Evolutionary conservation across 2,329 filamentous ascomycete genomes (phyloP), one percentile per base, ranked within the genome.

Genomic region (Aureobasidium melanogenum): DNA sequence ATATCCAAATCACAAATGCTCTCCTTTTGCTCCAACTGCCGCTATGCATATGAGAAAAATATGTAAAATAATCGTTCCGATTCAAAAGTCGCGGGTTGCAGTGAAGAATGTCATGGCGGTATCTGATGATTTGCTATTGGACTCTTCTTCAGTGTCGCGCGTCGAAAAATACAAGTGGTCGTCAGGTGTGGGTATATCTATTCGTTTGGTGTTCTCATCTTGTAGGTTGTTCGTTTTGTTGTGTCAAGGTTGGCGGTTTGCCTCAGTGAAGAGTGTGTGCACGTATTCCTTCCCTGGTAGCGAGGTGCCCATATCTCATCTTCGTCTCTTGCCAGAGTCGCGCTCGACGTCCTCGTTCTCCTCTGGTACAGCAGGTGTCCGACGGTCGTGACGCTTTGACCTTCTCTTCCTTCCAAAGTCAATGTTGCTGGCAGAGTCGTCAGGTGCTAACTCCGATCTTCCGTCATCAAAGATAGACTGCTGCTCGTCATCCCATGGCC

Each of bases 351-450:
- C 80, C 68, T 87, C 84, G 43, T 83, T 81, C 63, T 84, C 82
- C 70, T 90, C 87, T 68, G 88, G 85, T 60, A 91, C 88, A 6
- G 84, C 82, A 15, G 87, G 88, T 1, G 88, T 88, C 22, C 87
- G 28, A 3, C 48, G 47, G 4, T 55, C 41, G 43, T 90, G 48
- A 39, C 41, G 48, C 63, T 86, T 80, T 65, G 88, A 79, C 74
- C 89, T 86, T 64, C 82, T 83, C 67, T 84, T 81, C 69, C 86
- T 78, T 78, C 87, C 88, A 44, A 85, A 88, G 69, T 84, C 87
- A 63, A 93, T 89, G 70, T 92, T 91, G 73, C 88, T 91, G 26
- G 89, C 89, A 60, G 84, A 88, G 72, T 93, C 89, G 69, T 93
- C 89, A 0, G 89, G 89, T 66, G 86, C 86, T 52, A 93, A 78